Conservation (phyloP, 2,329 filamentous ascomycete species). For the Trichoderma citrinoviride region DNA sequence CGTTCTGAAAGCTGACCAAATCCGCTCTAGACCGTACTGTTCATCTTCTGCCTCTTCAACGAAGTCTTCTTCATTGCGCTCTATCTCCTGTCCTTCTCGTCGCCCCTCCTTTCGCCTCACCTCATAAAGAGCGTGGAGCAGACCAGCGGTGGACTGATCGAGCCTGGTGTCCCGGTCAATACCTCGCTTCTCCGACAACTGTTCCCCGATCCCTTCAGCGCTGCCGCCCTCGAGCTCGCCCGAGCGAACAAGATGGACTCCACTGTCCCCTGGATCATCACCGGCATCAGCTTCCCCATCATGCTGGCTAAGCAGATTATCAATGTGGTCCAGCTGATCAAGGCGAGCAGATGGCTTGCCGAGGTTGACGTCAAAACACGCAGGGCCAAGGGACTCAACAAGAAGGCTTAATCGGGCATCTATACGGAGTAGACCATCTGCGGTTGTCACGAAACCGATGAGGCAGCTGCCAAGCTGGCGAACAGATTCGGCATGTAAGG, state of each 20-base stretch:
- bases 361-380: constrained; percentile 79
- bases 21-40: constrained; percentile 71
- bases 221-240: constrained; percentile 86
- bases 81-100: constrained; percentile 96
- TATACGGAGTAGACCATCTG: neutral
- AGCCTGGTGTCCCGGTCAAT: constrained; percentile 67
- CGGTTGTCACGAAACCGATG: neutral
- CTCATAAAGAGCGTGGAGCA: constrained; percentile 65
- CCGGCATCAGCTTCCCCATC: constrained; percentile 74
- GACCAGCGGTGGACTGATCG: constrained; percentile 50
- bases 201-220: constrained; percentile 87
- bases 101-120: constrained; percentile 81
- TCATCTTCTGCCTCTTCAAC: constrained; percentile 85
- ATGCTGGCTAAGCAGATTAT: constrained; percentile 92
- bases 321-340: constrained; percentile 90
- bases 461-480: neutral
- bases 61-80: constrained; percentile 98
- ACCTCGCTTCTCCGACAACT: constrained; percentile 68
- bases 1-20: neutral
- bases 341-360: constrained; percentile 87
- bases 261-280: constrained; percentile 66
- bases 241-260: constrained; percentile 91
- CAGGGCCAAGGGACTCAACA: constrained; percentile 51
- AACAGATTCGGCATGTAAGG: neutral
- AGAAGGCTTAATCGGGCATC: constrained; percentile 33